Evolutionary conservation across 495 filamentous ascomycete species (phyloP), one percentile per base, ranked within the genome.

Genomic region (Neurospora sublineolata): DNA sequence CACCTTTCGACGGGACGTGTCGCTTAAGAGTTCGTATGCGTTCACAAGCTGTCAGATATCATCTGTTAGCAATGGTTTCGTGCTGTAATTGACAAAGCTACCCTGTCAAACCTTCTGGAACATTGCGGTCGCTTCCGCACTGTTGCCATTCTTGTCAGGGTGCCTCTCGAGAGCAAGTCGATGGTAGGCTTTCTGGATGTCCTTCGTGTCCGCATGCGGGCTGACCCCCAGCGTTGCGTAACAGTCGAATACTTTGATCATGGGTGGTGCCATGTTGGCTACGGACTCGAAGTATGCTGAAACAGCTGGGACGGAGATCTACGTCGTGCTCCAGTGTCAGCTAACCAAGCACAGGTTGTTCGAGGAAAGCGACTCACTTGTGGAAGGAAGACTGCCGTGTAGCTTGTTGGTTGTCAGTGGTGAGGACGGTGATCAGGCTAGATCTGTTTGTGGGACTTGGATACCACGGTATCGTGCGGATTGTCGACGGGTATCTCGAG

Each of bases 1-100:
- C 1, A 2, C 3, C 52, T 6, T 18, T 0, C 52, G 52, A 64
- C 27, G 23, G 52, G 14, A 0, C 0, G 0, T 0, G 9, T 33
- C 14, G 6, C 1, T 18, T 27, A 64, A 6, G 52, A 8, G 2
- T 27, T 36, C 7, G 27, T 1, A 64, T 64, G 27, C 52, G 12
- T 33, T 18, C 5, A 3, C 2, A 18, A 64, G 12, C 52, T 64
- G 3, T 2, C 27, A 33, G 27, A 18, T 18, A 36, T 7, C 3
- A 1, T 36, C 1, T 7, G 14, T 64, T 10, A 64, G 52, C 23
- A 9, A 33, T 30, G 52, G 5, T 3, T 33, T 64, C 10, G 46
- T 58, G 1, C 1, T 0, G 12, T 0, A 0, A 30, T 2, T 33
- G 27, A 33, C 7, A 64, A 18, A 64, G 52, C 23, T 16, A 33